Evolutionary conservation across 2,329 filamentous ascomycete genomes (phyloP).

Genomic region (Piedraia hortae): DNA sequence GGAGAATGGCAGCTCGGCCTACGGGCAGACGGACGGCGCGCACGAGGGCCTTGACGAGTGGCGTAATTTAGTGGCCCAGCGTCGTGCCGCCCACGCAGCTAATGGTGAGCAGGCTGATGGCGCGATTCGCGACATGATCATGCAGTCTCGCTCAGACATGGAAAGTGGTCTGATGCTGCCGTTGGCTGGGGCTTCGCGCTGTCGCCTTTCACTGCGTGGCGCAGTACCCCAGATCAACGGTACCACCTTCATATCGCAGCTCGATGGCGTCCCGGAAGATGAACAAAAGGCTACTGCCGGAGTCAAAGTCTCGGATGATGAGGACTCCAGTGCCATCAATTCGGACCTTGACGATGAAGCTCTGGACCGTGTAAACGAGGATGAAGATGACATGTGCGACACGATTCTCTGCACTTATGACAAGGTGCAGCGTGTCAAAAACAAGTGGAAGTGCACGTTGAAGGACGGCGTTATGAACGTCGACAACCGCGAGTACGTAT

Average conservation of each 20-base stretch:
- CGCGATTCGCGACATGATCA: constrained; percentile 40
- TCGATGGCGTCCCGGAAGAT: constrained; percentile 29
- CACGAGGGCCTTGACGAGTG: constrained; percentile 29
- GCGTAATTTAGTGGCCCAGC: constrained; percentile 30
- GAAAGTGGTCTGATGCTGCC: constrained; percentile 56
- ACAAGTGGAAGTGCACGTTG: constrained; percentile 86
- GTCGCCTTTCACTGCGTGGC: neutral
- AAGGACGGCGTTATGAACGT: constrained; percentile 91
- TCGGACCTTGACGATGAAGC: constrained; percentile 76
- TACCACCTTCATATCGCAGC: constrained; percentile 15
- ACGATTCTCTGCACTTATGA: constrained; percentile 97
- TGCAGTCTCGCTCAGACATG: constrained; percentile 36
- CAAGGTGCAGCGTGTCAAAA: constrained; percentile 97
- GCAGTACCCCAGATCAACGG: too few species aligned
- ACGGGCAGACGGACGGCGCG: constrained; percentile 51
- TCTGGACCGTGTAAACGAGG: constrained; percentile 17
- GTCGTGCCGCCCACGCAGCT: constrained; percentile 24
- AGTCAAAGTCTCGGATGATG: constrained; percentile 31
- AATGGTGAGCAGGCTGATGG: constrained; percentile 32
- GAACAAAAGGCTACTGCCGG: constrained; percentile 16
- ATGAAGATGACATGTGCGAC: constrained; percentile 63
- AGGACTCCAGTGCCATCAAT: constrained; percentile 96
- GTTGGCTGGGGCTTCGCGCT: constrained; percentile 12
- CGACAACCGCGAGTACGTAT: constrained; percentile 76
- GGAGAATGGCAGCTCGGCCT: constrained; percentile 18